Conservation (phyloP, 768 basidiomycete species). For the Leccinum rimulosum region DNA sequence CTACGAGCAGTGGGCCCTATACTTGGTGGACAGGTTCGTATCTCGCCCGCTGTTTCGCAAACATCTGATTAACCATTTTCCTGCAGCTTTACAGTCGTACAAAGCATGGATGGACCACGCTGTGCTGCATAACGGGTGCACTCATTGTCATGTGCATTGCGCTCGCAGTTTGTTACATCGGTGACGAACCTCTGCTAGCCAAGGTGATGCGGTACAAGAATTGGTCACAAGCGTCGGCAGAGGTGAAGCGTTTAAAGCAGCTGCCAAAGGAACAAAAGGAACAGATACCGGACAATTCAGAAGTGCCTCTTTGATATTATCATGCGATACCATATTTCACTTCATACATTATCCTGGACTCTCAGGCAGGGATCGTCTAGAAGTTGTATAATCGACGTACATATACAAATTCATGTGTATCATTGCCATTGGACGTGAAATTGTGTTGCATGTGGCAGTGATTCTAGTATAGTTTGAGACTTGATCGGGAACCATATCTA, state of each 20-base stretch:
- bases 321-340: neutral
- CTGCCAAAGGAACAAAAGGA: conserved; percentile 4
- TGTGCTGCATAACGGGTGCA: conserved; percentile 49
- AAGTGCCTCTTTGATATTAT: conserved; percentile 4
- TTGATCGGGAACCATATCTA: neutral
- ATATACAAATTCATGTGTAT: conserved; percentile 8
- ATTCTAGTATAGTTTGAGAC: neutral
- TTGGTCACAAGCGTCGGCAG: conserved; percentile 10
- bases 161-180: conserved; percentile 47
- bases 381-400: conserved; percentile 16
- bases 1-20: conserved; percentile 58
- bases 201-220: conserved; percentile 25
- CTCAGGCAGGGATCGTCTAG: conserved; percentile 5
- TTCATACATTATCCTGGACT: conserved; percentile 9
- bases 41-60: neutral
- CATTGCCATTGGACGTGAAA: neutral
- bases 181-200: conserved; percentile 41
- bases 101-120: conserved; percentile 55
- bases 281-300: neutral
- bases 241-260: conserved; percentile 9
- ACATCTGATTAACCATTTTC: conserved; percentile 4
- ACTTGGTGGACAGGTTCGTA: conserved; percentile 60
- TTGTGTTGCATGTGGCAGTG: neutral
- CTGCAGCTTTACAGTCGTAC: conserved; percentile 58
- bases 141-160: conserved; percentile 39